Evolutionary conservation across 2,329 filamentous ascomycete species (phyloP), one percentile per base, ranked within the genome.

Genomic region (Microdochium trichocladiopsis): DNA sequence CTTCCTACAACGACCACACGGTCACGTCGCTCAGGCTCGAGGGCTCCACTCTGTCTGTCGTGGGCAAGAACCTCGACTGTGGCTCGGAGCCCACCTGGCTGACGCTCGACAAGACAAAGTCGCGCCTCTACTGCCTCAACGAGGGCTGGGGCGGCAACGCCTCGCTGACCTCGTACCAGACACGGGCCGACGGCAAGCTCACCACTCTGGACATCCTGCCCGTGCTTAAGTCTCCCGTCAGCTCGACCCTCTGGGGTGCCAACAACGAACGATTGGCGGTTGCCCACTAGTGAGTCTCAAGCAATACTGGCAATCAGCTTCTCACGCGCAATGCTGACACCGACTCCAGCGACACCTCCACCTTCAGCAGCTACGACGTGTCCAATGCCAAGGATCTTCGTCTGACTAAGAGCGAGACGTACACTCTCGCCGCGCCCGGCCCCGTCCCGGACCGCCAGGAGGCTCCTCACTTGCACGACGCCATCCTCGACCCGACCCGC

Each of bases 401-500:
- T 9, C 56, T 68, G 28, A 55, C 75, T 28, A 62, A 74, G 53
- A 66, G 66, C 50, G 60, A 69, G 52, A 66, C 65, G 1, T 80
- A 71, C 61, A 65, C 63, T 50, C 62, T 77, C 55, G 55, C 59
- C 10, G 60, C 65, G 8, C 67, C 70, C 3, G 71, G 72, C 1
- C 61, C 71, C 31, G 62, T 69, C 51, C 62, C 69, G 2, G 62
- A 67, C 4, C 77, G 79, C 50, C 82, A 87, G 66, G 72, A 79
- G 43, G 71, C 74, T 6, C 71, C 84, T 2, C 82, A 86, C 61
- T 83, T 84, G 18, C 85, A 88, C 66, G 70, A 86, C 61, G 76
- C 79, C n/a, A 64, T 86, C 50, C 63, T 85, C 31, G 86, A 89
- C 62, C 86, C 85, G 6, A 85, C 80, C 2, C 79, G 77, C 5